phyloP scores from a whole-genome alignment of 1,284 basidiomycete genomes.

The Trichosporon sp. region DNA sequence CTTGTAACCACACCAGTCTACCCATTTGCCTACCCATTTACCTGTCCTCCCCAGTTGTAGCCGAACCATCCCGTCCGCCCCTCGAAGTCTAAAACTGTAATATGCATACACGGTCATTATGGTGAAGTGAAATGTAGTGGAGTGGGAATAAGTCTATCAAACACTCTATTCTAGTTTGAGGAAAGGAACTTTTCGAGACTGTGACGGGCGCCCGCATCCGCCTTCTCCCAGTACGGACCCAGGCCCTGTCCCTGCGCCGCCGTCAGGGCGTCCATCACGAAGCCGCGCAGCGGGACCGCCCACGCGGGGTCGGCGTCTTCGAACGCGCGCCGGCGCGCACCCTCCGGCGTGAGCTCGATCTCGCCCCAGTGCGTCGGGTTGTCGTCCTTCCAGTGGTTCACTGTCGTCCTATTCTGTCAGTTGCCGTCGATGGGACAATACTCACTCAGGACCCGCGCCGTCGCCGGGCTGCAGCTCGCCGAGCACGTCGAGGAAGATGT shows the following conservation, averaged over 20 bases:
- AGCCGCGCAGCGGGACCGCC: slow-evolving; percentile 45
- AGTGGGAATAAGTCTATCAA: not conserved
- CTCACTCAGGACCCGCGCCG: slow-evolving; percentile 47
- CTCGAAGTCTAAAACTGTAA: not conserved
- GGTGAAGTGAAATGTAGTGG: too few species aligned
- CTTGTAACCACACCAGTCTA: not conserved
- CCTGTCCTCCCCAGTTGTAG: too few species aligned
- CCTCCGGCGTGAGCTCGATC: slow-evolving; percentile 51
- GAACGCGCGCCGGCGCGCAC: slow-evolving; percentile 41
- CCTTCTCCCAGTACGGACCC: slow-evolving; percentile 55
- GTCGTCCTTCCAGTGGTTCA: slow-evolving; percentile 47
- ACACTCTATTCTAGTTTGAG: not conserved
- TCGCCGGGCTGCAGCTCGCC: slow-evolving; percentile 73
- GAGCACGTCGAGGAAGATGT: slow-evolving; percentile 86
- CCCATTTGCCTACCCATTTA: too few species aligned
- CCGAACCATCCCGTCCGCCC: too few species aligned
- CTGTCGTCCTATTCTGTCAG: slow-evolving; percentile 32
- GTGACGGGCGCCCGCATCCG: slow-evolving; percentile 49
- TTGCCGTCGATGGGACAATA: not conserved
- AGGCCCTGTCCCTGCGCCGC: slow-evolving; percentile 48
- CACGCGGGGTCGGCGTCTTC: slow-evolving; percentile 53
- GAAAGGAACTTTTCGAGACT: slow-evolving; percentile 50
- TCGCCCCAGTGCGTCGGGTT: slow-evolving; percentile 43
- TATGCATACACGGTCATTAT: slow-evolving; percentile 18
- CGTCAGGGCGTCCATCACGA: slow-evolving; percentile 48